Conservation (phyloP, 1,284 basidiomycete species). For the Rhodotorula sp. region DNA sequence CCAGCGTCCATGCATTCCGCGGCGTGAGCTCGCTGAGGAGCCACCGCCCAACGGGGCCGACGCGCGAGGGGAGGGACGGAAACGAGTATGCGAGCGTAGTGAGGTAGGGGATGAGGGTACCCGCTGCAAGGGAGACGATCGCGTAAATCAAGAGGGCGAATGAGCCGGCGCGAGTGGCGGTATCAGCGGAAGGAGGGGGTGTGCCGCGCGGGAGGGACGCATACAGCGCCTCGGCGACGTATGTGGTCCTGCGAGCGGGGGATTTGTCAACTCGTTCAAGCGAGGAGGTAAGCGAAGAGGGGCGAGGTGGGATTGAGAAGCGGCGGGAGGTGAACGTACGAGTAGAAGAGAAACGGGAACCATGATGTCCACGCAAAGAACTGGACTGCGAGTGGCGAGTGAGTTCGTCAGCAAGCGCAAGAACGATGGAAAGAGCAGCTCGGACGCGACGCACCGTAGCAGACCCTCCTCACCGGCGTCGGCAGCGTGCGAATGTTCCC, state of each 20-base stretch:
- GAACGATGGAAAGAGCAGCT: neutral
- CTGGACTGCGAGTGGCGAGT: slow-evolving; percentile 19
- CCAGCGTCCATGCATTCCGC: slow-evolving; percentile 83
- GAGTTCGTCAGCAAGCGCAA: too few species aligned
- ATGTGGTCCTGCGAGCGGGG: slow-evolving; percentile 22
- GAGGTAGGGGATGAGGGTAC: slow-evolving; percentile 72
- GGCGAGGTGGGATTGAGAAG: too few species aligned
- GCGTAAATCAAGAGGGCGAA: slow-evolving; percentile 78
- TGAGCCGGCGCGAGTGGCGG: slow-evolving; percentile 75
- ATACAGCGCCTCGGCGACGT: slow-evolving; percentile 42
- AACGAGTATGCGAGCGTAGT: slow-evolving; percentile 55
- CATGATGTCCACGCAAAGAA: slow-evolving; percentile 71
- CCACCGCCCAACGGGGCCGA: slow-evolving; percentile 39
- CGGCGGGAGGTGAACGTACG: slow-evolving; percentile 8
- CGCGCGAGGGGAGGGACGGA: slow-evolving; percentile 15
- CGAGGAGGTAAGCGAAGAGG: neutral
- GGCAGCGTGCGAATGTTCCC: slow-evolving; percentile 69
- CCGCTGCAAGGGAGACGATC: slow-evolving; percentile 67
- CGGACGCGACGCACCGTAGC: slow-evolving; percentile 61
- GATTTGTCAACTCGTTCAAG: neutral
- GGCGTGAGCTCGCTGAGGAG: slow-evolving; percentile 63
- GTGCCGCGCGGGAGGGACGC: slow-evolving; percentile 52
- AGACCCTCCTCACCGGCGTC: slow-evolving; percentile 74
- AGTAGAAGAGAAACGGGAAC: slow-evolving; percentile 83
- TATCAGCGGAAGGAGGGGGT: slow-evolving; percentile 57